Conservation (phyloP, 305 asterid species). For the Petunia hybrid region DNA sequence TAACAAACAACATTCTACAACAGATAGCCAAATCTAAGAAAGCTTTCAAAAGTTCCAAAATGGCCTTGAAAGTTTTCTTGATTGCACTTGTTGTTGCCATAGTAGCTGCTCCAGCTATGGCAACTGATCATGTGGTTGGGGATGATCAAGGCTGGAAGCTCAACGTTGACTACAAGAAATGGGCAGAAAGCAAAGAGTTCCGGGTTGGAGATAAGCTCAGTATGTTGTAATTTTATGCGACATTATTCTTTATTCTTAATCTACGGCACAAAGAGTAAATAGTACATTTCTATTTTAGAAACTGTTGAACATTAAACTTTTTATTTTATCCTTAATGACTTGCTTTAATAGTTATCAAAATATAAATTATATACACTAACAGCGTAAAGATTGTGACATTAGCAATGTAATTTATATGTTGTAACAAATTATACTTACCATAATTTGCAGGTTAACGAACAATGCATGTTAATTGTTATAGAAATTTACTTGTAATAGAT, state of each 20-base stretch:
- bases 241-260: background rate
- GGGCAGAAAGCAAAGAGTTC: conserved; percentile 44
- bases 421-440: background rate
- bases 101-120: background rate
- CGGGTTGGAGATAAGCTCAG: conserved; percentile 45
- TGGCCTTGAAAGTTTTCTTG: conserved; percentile 20
- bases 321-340: too few species aligned
- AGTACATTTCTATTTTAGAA: background rate
- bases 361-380: too few species aligned
- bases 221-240: conserved; percentile 13
- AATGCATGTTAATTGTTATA: background rate
- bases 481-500: background rate
- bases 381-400: too few species aligned
- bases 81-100: background rate
- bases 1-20: too few species aligned
- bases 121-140: conserved; percentile 25
- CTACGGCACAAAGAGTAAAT: background rate
- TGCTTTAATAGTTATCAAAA: background rate
- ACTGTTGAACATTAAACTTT: background rate
- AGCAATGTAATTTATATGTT: background rate
- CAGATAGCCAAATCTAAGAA: too few species aligned
- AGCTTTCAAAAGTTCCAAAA: background rate
- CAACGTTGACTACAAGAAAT: conserved; percentile 32
- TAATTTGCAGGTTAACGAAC: background rate
- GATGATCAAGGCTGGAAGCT: conserved; percentile 41